Evolutionary conservation across 148 eudicot species (phyloP).

Genomic region (Spergularia marina): DNA sequence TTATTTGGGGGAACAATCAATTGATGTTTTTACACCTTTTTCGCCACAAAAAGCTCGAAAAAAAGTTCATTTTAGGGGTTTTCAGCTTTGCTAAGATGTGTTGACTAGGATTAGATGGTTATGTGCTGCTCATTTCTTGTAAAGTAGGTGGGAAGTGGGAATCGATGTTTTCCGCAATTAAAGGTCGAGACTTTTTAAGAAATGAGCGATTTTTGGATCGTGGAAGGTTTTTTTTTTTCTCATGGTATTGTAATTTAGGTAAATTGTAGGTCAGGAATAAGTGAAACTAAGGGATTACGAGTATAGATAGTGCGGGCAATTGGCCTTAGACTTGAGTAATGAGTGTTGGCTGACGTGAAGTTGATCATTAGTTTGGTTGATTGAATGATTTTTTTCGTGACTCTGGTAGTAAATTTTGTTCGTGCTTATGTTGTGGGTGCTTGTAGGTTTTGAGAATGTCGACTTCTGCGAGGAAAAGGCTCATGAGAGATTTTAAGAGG

Average conservation of each 20-base stretch:
- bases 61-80: neutral
- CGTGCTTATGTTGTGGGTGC: neutral
- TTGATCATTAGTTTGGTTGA: neutral
- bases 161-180: neutral
- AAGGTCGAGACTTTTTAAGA: neutral
- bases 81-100: neutral
- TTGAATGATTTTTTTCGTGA: neutral
- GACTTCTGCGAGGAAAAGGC: slow-evolving; percentile 48
- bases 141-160: neutral
- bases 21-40: neutral
- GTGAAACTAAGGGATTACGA: too few relatives aligned
- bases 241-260: neutral
- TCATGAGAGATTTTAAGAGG: slow-evolving; percentile 58
- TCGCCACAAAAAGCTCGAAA: neutral
- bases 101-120: neutral
- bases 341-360: neutral
- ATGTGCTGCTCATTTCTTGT: neutral
- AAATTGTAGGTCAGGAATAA: neutral
- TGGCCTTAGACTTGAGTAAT: neutral
- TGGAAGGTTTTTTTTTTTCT: neutral
- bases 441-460: slow-evolving; percentile 38
- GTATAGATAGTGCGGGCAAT: neutral
- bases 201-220: neutral
- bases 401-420: neutral
- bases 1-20: neutral